phyloP scores from a whole-genome alignment of 805 yeast genomes.

The Komagataella populi region DNA sequence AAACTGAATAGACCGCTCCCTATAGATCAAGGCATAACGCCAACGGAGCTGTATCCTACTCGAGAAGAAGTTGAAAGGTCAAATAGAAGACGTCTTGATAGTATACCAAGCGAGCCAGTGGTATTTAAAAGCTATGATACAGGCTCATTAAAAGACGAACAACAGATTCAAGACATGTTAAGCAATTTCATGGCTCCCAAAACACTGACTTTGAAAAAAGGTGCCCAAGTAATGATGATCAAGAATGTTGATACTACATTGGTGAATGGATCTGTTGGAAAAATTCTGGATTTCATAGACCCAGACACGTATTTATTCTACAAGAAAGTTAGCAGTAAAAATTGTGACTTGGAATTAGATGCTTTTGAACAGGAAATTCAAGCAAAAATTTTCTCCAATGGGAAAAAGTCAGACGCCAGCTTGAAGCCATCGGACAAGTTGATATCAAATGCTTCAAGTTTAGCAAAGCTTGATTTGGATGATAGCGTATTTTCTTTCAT shows the following conservation, averaged over 20 bases:
- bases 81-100: constrained; percentile 36
- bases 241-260: constrained; percentile 64
- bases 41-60: constrained; percentile 84
- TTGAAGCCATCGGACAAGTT: constrained; percentile 9
- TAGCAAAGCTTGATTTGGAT: constrained; percentile 17
- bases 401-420: constrained; percentile 6
- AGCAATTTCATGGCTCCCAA: constrained; percentile 65
- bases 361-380: constrained; percentile 10
- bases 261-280: constrained; percentile 89
- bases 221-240: constrained; percentile 91
- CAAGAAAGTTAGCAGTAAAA: constrained; percentile 10
- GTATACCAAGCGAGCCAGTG: constrained; percentile 31
- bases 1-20: constrained; percentile 41
- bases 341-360: constrained; percentile 2
- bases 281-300: constrained; percentile 45
- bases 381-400: constrained; percentile 4
- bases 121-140: constrained; percentile 33
- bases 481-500: constrained; percentile 38
- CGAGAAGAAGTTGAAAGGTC: constrained; percentile 75
- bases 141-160: constrained; percentile 12
- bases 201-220: constrained; percentile 50
- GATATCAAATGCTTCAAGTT: constrained; percentile 9
- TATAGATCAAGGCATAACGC: constrained; percentile 65
- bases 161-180: constrained; percentile 14
- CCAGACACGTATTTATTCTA: constrained; percentile 32